Evolutionary conservation across 2,329 filamentous ascomycete species (phyloP).

Genomic region (Colletotrichum coccodes): DNA sequence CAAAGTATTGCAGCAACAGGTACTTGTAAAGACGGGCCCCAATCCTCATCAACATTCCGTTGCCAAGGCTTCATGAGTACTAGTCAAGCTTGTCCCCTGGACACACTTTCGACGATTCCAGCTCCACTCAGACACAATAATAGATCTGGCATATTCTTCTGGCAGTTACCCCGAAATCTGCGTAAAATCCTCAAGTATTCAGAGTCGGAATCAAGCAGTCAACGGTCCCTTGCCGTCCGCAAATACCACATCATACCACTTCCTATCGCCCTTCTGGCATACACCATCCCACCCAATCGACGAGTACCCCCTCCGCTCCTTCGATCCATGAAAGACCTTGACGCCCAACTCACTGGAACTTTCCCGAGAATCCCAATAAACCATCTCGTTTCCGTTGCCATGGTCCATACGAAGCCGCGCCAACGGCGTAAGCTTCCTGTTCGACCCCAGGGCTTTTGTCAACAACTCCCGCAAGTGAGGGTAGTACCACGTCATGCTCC

Average conservation of each 20-base stretch:
- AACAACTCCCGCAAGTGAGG: conserved; percentile 43
- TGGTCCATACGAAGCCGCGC: conserved; percentile 28
- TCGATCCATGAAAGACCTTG: conserved; percentile 38
- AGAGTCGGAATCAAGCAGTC: neutral
- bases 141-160: too few species aligned
- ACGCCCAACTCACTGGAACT: conserved; percentile 22
- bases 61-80: too few species aligned
- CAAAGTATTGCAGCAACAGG: too few species aligned
- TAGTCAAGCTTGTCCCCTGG: too few species aligned
- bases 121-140: too few species aligned
- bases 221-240: conserved; percentile 44
- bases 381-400: conserved; percentile 20
- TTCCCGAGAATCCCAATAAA: conserved; percentile 39
- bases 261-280: conserved; percentile 42
- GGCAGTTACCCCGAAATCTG: too few species aligned
- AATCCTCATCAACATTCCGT: too few species aligned
- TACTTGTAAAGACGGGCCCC: too few species aligned
- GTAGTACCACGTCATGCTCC: conserved; percentile 49
- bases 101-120: too few species aligned
- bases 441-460: conserved; percentile 36
- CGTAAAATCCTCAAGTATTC: too few species aligned
- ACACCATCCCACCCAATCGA: conserved; percentile 45
- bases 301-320: conserved; percentile 33
- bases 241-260: conserved; percentile 47
- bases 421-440: conserved; percentile 35